Evolutionary conservation across 176 grass and related monocot genomes (phyloP), one percentile per base, ranked within the genome.

Genomic region (Pharus latifolius): DNA sequence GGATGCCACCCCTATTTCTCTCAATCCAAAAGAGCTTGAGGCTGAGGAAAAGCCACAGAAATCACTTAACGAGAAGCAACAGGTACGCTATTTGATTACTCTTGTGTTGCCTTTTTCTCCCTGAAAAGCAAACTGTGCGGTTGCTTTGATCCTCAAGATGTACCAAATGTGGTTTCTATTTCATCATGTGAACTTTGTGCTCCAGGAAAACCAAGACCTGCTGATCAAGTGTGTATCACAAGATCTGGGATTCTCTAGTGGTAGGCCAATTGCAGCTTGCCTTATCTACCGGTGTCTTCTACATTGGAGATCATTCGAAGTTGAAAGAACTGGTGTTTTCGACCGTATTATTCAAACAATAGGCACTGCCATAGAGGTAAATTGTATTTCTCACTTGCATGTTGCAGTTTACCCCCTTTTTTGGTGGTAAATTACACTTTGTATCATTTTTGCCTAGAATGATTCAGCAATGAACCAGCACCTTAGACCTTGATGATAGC

Each of bases 261-360:
- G 87, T 51, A 91, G 88, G 67, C 87, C 90, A 44, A 93, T 99
- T 75, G 90, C 90, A 64, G 90, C 90, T 91, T 93, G 87, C 38
- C 80, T 99, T 77, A 88, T 95, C 77, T 99, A 95, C 70, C 94
- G 74, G 79, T 95, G 96, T 65, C 90, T 99, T 79, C 88, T 91
- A 70, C 90, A 99, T 50, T 99, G 96, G 96, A 93, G 96, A 90
- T 95, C 96, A 78, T 99, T 99, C 70, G 96, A 99, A 83, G 96
- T 99, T 76, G 96, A 99, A 73, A 91, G 90, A 66, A 99, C 96
- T 54, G 87, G 82, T 82, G 81, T 91, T 76, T 99, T 99, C 6
- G 96, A 99, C 42, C 96, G 85, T 26, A 83, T 99, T 76, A 95
- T 95, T 63, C 96, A 99, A 88, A 85, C 84, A 62, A 95, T 99